These are phyloP conservation scores for Scheffersomyces coipomensis DNA, from an alignment of 805 yeast genomes.

Conservation along the genomic window DNA sequence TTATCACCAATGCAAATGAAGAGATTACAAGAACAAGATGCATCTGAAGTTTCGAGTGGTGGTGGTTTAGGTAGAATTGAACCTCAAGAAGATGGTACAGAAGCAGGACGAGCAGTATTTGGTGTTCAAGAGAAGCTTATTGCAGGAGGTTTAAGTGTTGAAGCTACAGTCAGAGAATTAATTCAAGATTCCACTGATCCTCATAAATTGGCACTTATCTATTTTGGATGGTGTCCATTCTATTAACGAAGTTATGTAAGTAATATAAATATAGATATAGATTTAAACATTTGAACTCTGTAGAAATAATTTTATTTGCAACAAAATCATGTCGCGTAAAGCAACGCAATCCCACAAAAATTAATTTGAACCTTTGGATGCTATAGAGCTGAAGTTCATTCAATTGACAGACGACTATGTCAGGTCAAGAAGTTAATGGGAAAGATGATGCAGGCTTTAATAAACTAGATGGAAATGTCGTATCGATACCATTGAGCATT, in stretches of 20 bases:
- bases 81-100: slow-evolving; percentile 51
- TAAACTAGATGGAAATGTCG: background rate
- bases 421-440: too few relatives aligned
- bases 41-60: slow-evolving; percentile 8
- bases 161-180: slow-evolving; percentile 80
- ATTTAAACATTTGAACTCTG: too few relatives aligned
- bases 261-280: too few relatives aligned
- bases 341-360: too few relatives aligned
- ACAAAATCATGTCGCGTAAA: too few relatives aligned
- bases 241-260: slow-evolving; percentile 29
- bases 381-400: too few relatives aligned
- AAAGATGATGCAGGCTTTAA: background rate
- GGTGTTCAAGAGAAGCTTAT: slow-evolving; percentile 69
- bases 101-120: slow-evolving; percentile 76
- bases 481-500: slow-evolving; percentile 14
- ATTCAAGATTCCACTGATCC: slow-evolving; percentile 72
- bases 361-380: too few relatives aligned
- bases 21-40: slow-evolving; percentile 46
- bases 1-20: slow-evolving; percentile 70
- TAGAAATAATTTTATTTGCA: too few relatives aligned
- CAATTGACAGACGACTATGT: too few relatives aligned
- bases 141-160: slow-evolving; percentile 70
- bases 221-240: slow-evolving; percentile 84
- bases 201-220: slow-evolving; percentile 69
- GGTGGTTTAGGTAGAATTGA: slow-evolving; percentile 6